Base-by-base conservation (phyloP, 257 asterid species). In the Eustoma russellianum region DNA sequence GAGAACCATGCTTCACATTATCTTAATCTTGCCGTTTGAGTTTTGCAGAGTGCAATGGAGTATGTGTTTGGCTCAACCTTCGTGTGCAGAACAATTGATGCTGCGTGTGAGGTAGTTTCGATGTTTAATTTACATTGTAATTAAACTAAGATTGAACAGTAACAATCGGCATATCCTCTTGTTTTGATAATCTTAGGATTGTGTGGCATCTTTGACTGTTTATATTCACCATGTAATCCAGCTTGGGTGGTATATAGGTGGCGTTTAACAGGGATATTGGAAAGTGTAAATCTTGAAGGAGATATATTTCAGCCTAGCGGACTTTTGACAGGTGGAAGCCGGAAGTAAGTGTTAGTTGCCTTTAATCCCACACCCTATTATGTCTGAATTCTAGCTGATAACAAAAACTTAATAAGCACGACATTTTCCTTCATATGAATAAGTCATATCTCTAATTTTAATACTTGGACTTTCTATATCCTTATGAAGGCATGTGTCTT, bases 281-380 rank as follows among this genome's bases (percentile, higher is more conserved):
- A 64, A 19, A 86, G 85, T 61, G 96, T 84, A 58, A 80, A 87
- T 34, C 73, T 87, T 19, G 87, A 84, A 77, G 98, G 96, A 53
- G 96, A 87, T 74, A 82, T 91, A 62, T 91, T 84, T 69, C 92
- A 87, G 79, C 95, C 98, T 35, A 87, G 93, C 73, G 96, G 94
- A 59, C 89, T 87, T 72, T 54, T 91, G 74, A 91, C 98, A 57
- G 98, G 98, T 68, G 98, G 98, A 56, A 91, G 98, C 67, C 94
- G 95, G 65, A 87, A 66, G 98, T 91, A 80, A 75, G 82, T 52
- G 46, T 56, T 60, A 13, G 51, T 61, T 56, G 45, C 53, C 52
- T 63, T 24, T 24, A 24, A 24, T 55, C 68, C 13, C 57, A 14
- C 28, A 17, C 40, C 19, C 9, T 17, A 41, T 49, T n/a, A 7